Conservation (phyloP, 257 asterid species). For the Rubia yunnanensis region DNA sequence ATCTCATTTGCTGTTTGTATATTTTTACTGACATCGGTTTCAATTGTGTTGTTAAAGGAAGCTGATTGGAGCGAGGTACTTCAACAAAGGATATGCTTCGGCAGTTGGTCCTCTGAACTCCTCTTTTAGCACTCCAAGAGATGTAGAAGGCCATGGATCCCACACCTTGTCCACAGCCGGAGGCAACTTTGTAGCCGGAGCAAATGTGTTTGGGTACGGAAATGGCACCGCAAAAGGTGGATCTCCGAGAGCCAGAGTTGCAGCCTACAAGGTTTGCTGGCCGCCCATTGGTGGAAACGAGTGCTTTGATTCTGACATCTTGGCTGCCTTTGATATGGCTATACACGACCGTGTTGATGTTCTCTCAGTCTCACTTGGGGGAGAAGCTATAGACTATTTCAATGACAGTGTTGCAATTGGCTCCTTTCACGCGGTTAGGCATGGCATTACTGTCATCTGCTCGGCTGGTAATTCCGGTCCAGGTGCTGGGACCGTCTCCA, state of each 20-base stretch:
- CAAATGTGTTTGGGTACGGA: conserved; percentile 68
- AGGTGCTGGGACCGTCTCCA: conserved; percentile 42
- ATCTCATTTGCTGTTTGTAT: not conserved
- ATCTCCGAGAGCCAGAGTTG: conserved; percentile 82
- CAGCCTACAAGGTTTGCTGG: conserved; percentile 91
- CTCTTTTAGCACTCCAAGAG: conserved; percentile 58
- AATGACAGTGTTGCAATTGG: conserved; percentile 79
- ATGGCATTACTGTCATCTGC: conserved; percentile 67
- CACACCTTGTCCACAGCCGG: conserved; percentile 96
- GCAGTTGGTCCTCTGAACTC: conserved; percentile 55
- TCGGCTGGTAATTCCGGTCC: conserved; percentile 97
- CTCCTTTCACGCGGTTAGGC: conserved; percentile 75
- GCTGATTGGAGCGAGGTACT: conserved; percentile 89
- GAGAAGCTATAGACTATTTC: conserved; percentile 43
- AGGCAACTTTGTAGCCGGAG: conserved; percentile 58
- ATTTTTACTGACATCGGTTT: not conserved
- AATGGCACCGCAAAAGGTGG: conserved; percentile 95
- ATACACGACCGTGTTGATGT: conserved; percentile 93
- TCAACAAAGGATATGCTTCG: conserved; percentile 66
- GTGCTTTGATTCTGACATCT: conserved; percentile 81
- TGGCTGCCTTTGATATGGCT: conserved; percentile 79
- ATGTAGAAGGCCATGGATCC: conserved; percentile 76
- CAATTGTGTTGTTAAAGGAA: conserved; percentile 33
- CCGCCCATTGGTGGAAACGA: conserved; percentile 58
- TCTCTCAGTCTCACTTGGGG: conserved; percentile 81